phyloP scores from a whole-genome alignment of 495 filamentous ascomycete species.

The Cudoniella acicularis region DNA sequence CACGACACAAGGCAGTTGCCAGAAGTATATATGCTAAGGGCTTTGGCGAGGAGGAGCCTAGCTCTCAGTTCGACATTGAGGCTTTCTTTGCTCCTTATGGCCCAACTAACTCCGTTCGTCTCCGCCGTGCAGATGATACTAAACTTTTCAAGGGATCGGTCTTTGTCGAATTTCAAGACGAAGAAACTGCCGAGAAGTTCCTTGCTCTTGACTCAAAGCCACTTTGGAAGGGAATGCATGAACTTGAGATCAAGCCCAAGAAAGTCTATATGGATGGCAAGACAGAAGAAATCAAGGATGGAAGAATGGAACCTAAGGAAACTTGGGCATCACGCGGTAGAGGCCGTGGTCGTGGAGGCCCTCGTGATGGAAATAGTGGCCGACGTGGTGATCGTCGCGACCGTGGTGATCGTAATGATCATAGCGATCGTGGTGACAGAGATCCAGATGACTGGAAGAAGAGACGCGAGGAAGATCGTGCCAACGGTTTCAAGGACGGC shows the following conservation, averaged over 20 bases:
- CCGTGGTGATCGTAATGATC: slow-evolving; percentile 26
- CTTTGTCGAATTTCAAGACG: slow-evolving; percentile 83
- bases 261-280: slow-evolving; percentile 80
- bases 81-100: slow-evolving; percentile 83
- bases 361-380: slow-evolving; percentile 19
- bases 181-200: slow-evolving; percentile 73
- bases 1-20: slow-evolving; percentile 27
- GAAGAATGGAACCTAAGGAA: slow-evolving; percentile 52
- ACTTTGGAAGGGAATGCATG: slow-evolving; percentile 68
- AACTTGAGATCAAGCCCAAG: slow-evolving; percentile 79
- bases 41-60: slow-evolving; percentile 74
- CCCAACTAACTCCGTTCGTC: slow-evolving; percentile 74
- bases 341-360: slow-evolving; percentile 23
- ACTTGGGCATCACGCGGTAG: slow-evolving; percentile 6
- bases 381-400: slow-evolving; percentile 30
- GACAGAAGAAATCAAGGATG: slow-evolving; percentile 68
- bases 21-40: slow-evolving; percentile 63
- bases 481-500: slow-evolving; percentile 51
- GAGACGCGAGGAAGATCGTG: slow-evolving; percentile 61
- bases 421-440: slow-evolving; percentile 20
- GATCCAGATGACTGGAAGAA: slow-evolving; percentile 66
- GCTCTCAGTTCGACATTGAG: slow-evolving; percentile 89
- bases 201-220: slow-evolving; percentile 76
- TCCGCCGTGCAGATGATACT: slow-evolving; percentile 69
- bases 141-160: slow-evolving; percentile 87